These are phyloP conservation scores for Stereocaulon alpinum DNA, from an alignment of 495 filamentous ascomycete genomes.

Conservation along the genomic window DNA sequence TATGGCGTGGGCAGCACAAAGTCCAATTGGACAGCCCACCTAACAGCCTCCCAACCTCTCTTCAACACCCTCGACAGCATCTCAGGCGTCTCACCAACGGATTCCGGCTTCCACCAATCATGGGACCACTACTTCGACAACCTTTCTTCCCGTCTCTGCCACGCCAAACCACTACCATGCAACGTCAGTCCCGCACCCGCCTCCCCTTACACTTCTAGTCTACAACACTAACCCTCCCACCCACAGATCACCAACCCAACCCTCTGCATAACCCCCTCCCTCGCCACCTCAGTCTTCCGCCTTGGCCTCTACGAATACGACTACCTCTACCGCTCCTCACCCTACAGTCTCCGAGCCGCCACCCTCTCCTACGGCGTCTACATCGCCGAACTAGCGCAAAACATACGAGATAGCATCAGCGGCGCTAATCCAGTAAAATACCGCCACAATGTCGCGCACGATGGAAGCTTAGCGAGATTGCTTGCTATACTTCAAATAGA, in stretches of 20 bases:
- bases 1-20: conserved; percentile 38
- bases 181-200: conserved; percentile 21
- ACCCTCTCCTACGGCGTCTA: conserved; percentile 49
- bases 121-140: conserved; percentile 71
- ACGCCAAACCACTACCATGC: conserved; percentile 53
- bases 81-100: conserved; percentile 43
- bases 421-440: conserved; percentile 31
- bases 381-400: conserved; percentile 50
- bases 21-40: conserved; percentile 45
- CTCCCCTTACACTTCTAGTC: too few species aligned
- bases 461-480: conserved; percentile 52
- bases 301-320: conserved; percentile 62
- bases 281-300: conserved; percentile 53
- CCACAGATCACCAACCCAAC: conserved; percentile 27
- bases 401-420: conserved; percentile 39
- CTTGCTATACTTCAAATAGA: conserved; percentile 54
- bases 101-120: conserved; percentile 47
- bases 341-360: conserved; percentile 43
- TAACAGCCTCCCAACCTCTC: conserved; percentile 41
- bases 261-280: conserved; percentile 44
- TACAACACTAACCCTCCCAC: neutral
- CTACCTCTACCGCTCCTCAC: conserved; percentile 52
- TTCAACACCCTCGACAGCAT: conserved; percentile 46
- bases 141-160: conserved; percentile 57
- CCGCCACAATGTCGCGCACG: conserved; percentile 59